Evolutionary conservation across 768 basidiomycete genomes (phyloP).

Genomic region (Lentinula guzmanii): DNA sequence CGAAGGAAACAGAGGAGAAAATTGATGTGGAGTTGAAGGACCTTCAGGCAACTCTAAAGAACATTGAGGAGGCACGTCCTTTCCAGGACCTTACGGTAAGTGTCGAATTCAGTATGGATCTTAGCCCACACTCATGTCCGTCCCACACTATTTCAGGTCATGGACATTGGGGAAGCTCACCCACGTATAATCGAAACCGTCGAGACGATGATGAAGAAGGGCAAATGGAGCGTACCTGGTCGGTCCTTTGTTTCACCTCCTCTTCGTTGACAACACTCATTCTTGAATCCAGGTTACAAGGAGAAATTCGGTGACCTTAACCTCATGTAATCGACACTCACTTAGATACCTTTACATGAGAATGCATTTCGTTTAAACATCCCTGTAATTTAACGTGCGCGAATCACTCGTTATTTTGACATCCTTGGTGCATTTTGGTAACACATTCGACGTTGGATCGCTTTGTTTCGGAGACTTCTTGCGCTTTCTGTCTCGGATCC

Average conservation of each 20-base stretch:
- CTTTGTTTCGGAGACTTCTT: too few species aligned
- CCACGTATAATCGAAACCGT: constrained; percentile 88
- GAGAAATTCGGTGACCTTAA: constrained; percentile 10
- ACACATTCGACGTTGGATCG: too few species aligned
- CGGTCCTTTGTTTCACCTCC: constrained; percentile 13
- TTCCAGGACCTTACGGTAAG: constrained; percentile 94
- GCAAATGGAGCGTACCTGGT: constrained; percentile 98
- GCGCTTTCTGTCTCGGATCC: too few species aligned
- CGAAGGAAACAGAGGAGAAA: constrained; percentile 83
- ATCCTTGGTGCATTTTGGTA: too few species aligned
- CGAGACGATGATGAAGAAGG: constrained; percentile 94
- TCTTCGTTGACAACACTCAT: not conserved
- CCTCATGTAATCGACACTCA: constrained; percentile 5
- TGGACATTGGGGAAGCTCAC: constrained; percentile 88
- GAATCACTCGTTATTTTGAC: too few species aligned
- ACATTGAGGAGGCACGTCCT: constrained; percentile 95
- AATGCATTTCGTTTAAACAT: not conserved
- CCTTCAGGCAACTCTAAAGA: constrained; percentile 87
- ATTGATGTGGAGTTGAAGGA: constrained; percentile 88
- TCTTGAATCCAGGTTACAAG: constrained; percentile 2
- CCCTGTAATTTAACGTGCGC: not conserved
- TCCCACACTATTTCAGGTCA: constrained; percentile 43
- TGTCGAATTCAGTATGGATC: constrained; percentile 8
- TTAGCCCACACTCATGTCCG: not conserved
- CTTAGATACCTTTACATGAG: not conserved